phyloP scores from a whole-genome alignment of 2,329 filamentous ascomycete genomes.

The Beauveria caledonica region DNA sequence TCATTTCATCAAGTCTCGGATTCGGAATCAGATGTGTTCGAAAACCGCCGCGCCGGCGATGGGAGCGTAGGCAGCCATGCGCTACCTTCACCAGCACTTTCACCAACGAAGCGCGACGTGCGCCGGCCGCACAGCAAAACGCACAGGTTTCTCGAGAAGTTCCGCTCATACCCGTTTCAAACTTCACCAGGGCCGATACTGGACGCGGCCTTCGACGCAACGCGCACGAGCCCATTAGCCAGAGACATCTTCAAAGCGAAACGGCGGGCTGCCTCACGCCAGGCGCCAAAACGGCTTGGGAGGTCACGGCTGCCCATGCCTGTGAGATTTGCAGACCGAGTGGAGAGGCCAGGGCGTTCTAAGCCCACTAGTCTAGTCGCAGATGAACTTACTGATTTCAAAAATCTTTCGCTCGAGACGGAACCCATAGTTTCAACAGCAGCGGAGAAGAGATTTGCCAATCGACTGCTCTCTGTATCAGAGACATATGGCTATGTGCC shows the following conservation, averaged over 20 bases:
- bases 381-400: background rate
- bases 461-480: background rate
- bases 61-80: background rate
- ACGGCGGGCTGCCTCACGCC: background rate
- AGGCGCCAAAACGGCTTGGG: background rate
- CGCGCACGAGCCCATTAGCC: background rate
- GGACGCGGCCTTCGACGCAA: background rate
- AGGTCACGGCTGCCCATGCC: background rate
- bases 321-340: background rate
- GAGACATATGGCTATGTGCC: background rate
- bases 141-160: conserved; percentile 1
- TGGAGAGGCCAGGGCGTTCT: background rate
- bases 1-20: background rate
- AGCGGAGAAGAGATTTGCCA: background rate
- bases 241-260: conserved; percentile 1
- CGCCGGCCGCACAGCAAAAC: background rate
- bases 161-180: background rate
- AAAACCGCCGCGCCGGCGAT: background rate
- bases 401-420: background rate
- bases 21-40: background rate
- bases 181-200: background rate
- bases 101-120: background rate
- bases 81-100: background rate
- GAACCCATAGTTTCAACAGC: background rate
- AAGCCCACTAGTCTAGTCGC: background rate